Base-by-base conservation (phyloP, 805 yeast species). In the Myxozyma udenii region DNA sequence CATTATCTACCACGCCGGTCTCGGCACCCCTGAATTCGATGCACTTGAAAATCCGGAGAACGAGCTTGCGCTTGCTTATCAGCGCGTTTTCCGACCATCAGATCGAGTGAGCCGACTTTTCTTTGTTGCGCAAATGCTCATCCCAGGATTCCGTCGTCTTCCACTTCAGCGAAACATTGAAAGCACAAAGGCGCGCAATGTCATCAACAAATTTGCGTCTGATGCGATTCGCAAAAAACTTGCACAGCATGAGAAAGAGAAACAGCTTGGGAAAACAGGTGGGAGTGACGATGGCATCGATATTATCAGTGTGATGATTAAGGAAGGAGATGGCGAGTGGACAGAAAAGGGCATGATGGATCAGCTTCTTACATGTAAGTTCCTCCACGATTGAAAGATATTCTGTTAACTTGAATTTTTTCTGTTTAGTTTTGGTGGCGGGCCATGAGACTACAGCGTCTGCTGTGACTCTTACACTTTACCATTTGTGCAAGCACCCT, bases 391-490 rank as follows among this genome's bases (percentile, higher is more conserved):
- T 11, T n/a, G 11, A 41, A 1, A 12, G 14, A 9, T 18, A 11
- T 48, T 25, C 11, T 35, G 21, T 4, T 28, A 22, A n/a, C 37
- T 33, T 12, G 22, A 18, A 14, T 37, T 37, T 47, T 47, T n/a
- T 26, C 25, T 11, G 12, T 40, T 11, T 39, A 45, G 46, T 50
- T 30, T 16, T 50, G 39, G 43, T 47, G 12, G 58, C 58, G 2
- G 60, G 60, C n/a, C 60, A 55, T 26, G 60, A 55, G 42, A 55
- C 60, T 3, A 51, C 57, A 14, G 57, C 60, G 5, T 41, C 60
- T 2, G 36, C 57, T 11, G 24, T 38, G 2, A 23, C 50, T 11
- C 19, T 45, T 7, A 46, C 60, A 4, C 37, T 51, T 12, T 25
- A 48, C 16, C 37, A 30, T 21, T 37, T 55, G 4, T 44, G 48